phyloP scores from a whole-genome alignment of 2,329 filamentous ascomycete species.

The Malbranchea cinnamomea region DNA sequence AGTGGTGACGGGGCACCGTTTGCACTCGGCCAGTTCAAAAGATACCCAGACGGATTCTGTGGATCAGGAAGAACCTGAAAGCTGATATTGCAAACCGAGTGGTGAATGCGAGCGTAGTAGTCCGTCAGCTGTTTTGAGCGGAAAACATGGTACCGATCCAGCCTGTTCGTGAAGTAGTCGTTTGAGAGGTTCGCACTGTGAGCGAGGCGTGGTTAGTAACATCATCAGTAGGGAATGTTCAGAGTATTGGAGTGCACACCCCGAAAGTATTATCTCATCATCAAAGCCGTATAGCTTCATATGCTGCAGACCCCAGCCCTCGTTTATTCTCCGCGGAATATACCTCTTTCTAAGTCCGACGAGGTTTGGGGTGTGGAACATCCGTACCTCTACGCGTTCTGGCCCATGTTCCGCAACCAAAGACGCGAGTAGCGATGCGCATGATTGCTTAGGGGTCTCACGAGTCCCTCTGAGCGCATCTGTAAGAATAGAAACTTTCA shows the following conservation, averaged over 20 bases:
- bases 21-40: constrained; percentile 55
- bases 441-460: constrained; percentile 73
- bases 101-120: constrained; percentile 67
- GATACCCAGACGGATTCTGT: constrained; percentile 32
- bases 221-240: neutral
- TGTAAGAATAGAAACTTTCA: constrained; percentile 78
- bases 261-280: constrained; percentile 87
- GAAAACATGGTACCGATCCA: constrained; percentile 91
- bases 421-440: constrained; percentile 72
- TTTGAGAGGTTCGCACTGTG: constrained; percentile 66
- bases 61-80: constrained; percentile 55
- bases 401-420: constrained; percentile 72
- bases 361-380: constrained; percentile 96
- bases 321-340: constrained; percentile 82
- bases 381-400: constrained; percentile 75
- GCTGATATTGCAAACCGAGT: constrained; percentile 63
- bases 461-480: constrained; percentile 84
- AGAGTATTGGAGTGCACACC: constrained; percentile 38
- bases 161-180: constrained; percentile 92
- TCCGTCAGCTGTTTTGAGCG: constrained; percentile 62
- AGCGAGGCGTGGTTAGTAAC: constrained; percentile 6
- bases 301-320: constrained; percentile 95
- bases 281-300: constrained; percentile 98
- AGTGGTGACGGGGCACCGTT: constrained; percentile 68
- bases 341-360: constrained; percentile 72